Base-by-base conservation (phyloP, 2,329 filamentous ascomycete genomes). In the Colletotrichum noveboracense region DNA sequence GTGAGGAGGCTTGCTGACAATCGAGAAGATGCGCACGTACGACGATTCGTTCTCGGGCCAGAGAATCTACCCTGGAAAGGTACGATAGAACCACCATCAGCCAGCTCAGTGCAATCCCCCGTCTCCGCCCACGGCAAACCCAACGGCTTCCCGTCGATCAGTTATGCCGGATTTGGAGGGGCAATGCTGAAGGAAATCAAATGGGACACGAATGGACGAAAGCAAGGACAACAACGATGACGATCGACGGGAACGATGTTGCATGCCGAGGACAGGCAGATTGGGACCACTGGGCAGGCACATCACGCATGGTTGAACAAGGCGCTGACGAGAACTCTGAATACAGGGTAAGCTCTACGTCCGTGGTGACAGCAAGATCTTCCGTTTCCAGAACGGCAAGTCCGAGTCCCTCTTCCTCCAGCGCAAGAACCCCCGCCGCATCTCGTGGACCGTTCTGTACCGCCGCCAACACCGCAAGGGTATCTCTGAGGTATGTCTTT, bases 341-440 rank as follows among this genome's bases (percentile, higher is more conserved):
- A 66, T 84, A 86, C 87, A 98, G 97, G 97, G 97, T 92, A 98
- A 98, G 93, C 94, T 99, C 91, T 99, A 96, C 92, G 91, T 99
- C 93, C 96, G 97, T 89, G 96, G 96, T 87, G 97, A 99, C 93
- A 98, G 95, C 96, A 99, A 98, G 93, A 93, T 98, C 92, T 99
- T 99, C 95, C 96, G 97, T 87, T 99, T 99, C 95, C 96, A 98
- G 91, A 98, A 98, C 91, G 96, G 97, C 92, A 99, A 99, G 92
- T 96, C 95, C 90, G 97, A 99, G 91, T 98, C 96, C 82, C 95
- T 99, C 82, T 99, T 99, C 94, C 95, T 98, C 84, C 97, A 99
- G 93, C 96, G 97, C 93, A 99, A 99, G 95, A 99, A 99, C 94
- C 97, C 97, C 88, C 96, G 97, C 89, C 96, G 96, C 88, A 98